Base-by-base conservation (phyloP, 108 stramenopile species). In the Cylindrotheca fusiformis region DNA sequence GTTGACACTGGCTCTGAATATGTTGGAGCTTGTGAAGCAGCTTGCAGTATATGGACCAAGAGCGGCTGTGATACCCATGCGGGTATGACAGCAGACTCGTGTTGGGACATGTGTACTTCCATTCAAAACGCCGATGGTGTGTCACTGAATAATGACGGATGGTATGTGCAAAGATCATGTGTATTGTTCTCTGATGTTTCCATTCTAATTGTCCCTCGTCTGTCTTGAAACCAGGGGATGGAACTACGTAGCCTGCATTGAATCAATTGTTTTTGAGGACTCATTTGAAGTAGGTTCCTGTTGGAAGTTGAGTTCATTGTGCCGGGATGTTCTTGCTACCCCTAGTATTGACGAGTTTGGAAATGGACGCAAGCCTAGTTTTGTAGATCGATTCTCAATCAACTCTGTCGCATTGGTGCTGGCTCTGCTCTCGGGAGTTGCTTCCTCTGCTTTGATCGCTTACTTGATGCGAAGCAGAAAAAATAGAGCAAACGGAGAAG, bases 241-340 rank as follows among this genome's bases (percentile, higher is more conserved):
- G 79, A 81, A 79, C 20, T 85, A 85, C 51, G 84, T 85, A 0
- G 45, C 59, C n/a, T 85, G 84, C 59, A 32, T 85, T 18, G 84
- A 85, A 57, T 67, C 71, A 20, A 53, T 85, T 10, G 31, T 78
- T 12, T 68, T 52, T 46, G 76, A 74, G 8, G 57, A 69, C 6
- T 12, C 58, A 55, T 55, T 54, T 30, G 58, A 52, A 25, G 32
- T 47, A 1, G 48, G 32, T 14, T 60, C 74, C 27, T 84, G 83
- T 52, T 71, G 72, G 76, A 75, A 78, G 55, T 56, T 84, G 69
- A 80, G 73, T 55, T 52, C 72, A 0, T 50, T 74, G 12, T 84
- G 83, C 62, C 78, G 83, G 3, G 63, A 84, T 54, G 58, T 84
- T 20, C 67, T 79, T 27, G 24, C 33, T 5, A 68, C 73, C 1